These are phyloP conservation scores for Calonectria fujianensis DNA, from an alignment of 2,329 filamentous ascomycete species.

Conservation along the genomic window DNA sequence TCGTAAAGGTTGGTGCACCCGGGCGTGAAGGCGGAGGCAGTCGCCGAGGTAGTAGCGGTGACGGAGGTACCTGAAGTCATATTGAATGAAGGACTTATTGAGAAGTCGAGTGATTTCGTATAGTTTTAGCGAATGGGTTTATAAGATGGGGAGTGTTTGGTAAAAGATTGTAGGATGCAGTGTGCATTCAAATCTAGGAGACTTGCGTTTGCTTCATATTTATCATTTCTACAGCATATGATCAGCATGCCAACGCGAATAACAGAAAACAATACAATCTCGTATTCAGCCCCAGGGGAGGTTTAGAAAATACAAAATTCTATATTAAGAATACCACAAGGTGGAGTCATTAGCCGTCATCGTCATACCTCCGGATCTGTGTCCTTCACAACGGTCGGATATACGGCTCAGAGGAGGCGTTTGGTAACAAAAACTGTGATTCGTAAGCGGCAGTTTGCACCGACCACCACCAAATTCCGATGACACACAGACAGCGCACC, in stretches of 20 bases:
- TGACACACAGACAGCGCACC: neutral
- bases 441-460: constrained; percentile 11
- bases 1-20: constrained; percentile 59
- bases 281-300: neutral
- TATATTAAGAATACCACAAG: neutral
- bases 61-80: constrained; percentile 37
- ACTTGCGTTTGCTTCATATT: neutral
- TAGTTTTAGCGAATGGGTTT: neutral
- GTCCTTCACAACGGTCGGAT: neutral
- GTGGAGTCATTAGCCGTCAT: neutral
- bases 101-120: neutral
- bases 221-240: neutral
- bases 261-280: neutral
- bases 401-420: neutral
- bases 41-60: constrained; percentile 37
- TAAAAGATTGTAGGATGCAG: neutral
- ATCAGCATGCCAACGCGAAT: neutral
- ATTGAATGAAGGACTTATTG: neutral
- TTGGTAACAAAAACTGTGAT: neutral
- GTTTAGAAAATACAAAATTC: neutral
- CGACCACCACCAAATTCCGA: neutral
- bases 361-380: neutral
- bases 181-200: neutral
- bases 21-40: constrained; percentile 34
- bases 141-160: constrained; percentile 34